Base-by-base conservation (phyloP, 1,284 basidiomycete genomes). In the Gymnopus androsaceus region DNA sequence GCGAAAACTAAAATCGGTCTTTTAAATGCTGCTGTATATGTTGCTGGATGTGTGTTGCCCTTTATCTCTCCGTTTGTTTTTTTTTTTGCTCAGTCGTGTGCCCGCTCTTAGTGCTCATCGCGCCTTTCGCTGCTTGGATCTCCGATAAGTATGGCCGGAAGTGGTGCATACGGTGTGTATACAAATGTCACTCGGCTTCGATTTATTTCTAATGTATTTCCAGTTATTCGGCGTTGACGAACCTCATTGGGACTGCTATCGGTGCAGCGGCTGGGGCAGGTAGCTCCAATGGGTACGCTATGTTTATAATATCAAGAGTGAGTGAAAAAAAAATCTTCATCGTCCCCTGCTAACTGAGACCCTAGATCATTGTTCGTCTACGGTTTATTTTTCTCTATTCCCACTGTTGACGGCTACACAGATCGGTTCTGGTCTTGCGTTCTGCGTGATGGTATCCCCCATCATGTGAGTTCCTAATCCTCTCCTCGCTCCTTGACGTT, bases 81-180 rank as follows among this genome's bases (percentile, higher is more conserved):
- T n/a, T n/a, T n/a, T n/a, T n/a, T n/a, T n/a, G n/a, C n/a, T n/a
- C n/a, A n/a, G 25, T 42, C 23, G 7, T 42, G 14, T 15, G 14
- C n/a, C 23, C 23, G n/a, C n/a, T n/a, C n/a, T n/a, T 25, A 57
- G 55, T 57, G 41, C 33, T 44, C 41, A 52, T 46, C 4, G 42
- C 55, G 7, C 55, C 55, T 3, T 44, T 57, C 11, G 55, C 55
- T 38, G 27, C 50, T 28, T 56, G 37, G 42, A 23, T 56, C 34
- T 48, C 58, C 15, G 55, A 54, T 44, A 52, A 31, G 34, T 59
- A 30, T 17, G 58, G 58, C 3, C 30, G 58, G 14, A 59, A 59
- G 44, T 59, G 58, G 58, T 46, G 55, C 36, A 53, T 59, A 21
- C 48, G 48, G 48, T 36, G 11, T 3, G 48, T 46, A 15, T 30